Conservation (phyloP, 805 yeast species). For the Debaryomyces hansenii region DNA sequence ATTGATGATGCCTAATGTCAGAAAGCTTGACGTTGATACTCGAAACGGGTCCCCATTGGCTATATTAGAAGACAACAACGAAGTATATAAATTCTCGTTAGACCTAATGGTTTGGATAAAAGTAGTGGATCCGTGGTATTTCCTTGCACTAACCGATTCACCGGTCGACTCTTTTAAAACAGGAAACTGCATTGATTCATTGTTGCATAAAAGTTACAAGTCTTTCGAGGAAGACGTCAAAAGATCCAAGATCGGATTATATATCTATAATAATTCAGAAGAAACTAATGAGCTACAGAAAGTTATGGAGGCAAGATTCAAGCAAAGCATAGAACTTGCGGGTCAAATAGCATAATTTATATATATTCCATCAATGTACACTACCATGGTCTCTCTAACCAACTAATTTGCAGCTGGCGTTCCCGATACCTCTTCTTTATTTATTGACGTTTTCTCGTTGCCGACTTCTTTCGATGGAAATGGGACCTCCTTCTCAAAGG, state of each 20-base stretch:
- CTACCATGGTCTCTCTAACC: too few relatives aligned
- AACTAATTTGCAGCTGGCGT: not conserved
- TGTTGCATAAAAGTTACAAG: constrained; percentile 1
- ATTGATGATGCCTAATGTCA: constrained; percentile 15
- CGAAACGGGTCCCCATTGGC: constrained; percentile 44
- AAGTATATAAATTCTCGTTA: constrained; percentile 43
- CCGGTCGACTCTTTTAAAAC: not conserved
- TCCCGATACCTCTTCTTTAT: not conserved
- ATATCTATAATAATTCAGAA: constrained; percentile 6
- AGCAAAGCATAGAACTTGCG: constrained; percentile 8
- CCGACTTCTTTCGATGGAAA: constrained; percentile 2
- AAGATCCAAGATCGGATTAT: constrained; percentile 10
- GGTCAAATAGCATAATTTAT: not conserved
- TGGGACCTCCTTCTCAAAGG: constrained; percentile 13
- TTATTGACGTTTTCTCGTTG: not conserved
- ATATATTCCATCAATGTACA: not conserved
- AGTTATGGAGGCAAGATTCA: constrained; percentile 14
- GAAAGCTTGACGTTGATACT: constrained; percentile 30
- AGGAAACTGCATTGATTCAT: not conserved
- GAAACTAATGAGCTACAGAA: constrained; percentile 11
- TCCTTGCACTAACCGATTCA: constrained; percentile 5
- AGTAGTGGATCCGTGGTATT: constrained; percentile 48
- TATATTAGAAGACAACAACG: constrained; percentile 29
- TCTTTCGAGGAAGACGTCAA: constrained; percentile 14
- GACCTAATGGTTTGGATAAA: constrained; percentile 49